Percentiles rank a stretch among this genome's conserved stretches.
These are phyloP conservation scores for Microbotryomycetes sp. DNA, from an alignment of 1,284 basidiomycete species.

Conservation along the genomic window DNA sequence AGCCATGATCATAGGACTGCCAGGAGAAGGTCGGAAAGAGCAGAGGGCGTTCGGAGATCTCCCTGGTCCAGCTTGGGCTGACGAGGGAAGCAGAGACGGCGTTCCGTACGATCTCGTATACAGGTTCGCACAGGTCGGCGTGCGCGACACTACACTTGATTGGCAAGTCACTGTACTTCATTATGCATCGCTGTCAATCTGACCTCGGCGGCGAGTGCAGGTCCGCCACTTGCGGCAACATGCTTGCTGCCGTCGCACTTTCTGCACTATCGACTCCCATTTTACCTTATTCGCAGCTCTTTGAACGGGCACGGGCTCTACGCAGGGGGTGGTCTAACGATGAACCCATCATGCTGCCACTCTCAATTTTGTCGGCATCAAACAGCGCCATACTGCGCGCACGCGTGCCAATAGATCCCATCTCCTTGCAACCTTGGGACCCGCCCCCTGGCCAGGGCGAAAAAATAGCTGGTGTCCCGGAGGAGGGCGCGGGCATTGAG, in stretches of 20 bases:
- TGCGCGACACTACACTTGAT: conserved; percentile 7
- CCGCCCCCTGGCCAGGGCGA: conserved; percentile 14
- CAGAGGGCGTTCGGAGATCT: conserved; percentile 3
- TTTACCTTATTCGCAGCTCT: conserved; percentile 25
- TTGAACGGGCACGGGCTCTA: conserved; percentile 9
- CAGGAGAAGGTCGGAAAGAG: conserved; percentile 13
- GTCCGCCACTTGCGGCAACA: conserved; percentile 28
- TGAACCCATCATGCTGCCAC: conserved; percentile 15
- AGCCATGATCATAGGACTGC: conserved; percentile 15
- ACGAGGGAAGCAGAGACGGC: conserved; percentile 11
- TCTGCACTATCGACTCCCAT: conserved; percentile 5
- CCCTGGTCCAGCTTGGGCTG: conserved; percentile 24
- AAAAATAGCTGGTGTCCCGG: conserved; percentile 24
- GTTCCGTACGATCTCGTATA: conserved; percentile 26
- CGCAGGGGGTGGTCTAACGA: background rate
- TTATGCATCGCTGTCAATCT: background rate
- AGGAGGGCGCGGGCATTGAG: conserved; percentile 21
- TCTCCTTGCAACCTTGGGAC: conserved; percentile 15
- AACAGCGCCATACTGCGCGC: conserved; percentile 25
- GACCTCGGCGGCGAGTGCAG: conserved; percentile 1
- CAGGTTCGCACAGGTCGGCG: conserved; percentile 27
- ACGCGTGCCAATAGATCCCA: conserved; percentile 22
- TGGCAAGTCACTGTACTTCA: conserved; percentile 18
- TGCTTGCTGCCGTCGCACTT: conserved; percentile 21
- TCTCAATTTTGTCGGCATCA: conserved; percentile 25